phyloP scores from a whole-genome alignment of 176 grass and related monocot genomes.

The Pharus latifolius region DNA sequence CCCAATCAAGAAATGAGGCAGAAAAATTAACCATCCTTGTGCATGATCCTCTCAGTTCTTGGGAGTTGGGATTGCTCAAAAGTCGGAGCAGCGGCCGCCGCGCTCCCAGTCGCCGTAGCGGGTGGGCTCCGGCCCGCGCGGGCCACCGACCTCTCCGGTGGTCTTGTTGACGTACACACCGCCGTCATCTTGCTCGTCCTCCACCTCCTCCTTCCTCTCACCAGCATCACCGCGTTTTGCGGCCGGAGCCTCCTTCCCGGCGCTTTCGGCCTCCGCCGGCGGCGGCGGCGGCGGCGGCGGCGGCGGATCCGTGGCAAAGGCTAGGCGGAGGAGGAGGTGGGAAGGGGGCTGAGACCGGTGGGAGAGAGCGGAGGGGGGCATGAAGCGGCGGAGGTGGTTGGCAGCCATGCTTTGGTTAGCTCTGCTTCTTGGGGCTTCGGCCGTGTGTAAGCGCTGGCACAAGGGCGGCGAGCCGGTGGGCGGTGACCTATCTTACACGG shows the following conservation, averaged over 20 bases:
- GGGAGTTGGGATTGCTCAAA: too few species aligned
- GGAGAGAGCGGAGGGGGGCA: conserved; percentile 1
- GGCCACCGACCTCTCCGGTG: conserved; percentile 67
- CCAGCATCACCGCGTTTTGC: neutral
- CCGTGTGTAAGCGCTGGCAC: too few species aligned
- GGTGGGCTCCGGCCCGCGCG: conserved; percentile 70
- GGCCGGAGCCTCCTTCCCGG: neutral
- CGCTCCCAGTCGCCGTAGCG: conserved; percentile 85
- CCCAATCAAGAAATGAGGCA: too few species aligned
- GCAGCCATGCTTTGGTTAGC: conserved; percentile 14
- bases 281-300: neutral
- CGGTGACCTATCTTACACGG: too few species aligned
- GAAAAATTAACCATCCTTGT: too few species aligned
- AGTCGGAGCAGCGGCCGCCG: conserved; percentile 81
- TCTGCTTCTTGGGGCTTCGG: neutral
- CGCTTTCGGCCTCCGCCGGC: neutral
- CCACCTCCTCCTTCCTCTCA: neutral
- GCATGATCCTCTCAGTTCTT: too few species aligned
- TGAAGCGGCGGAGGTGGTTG: conserved; percentile 28
- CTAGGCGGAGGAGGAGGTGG: neutral
- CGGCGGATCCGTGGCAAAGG: neutral
- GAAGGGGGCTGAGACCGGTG: neutral
- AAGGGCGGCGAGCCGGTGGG: too few species aligned
- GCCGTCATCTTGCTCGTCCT: neutral
- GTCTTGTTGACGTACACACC: conserved; percentile 44